phyloP scores from a whole-genome alignment of 257 asterid genomes.

The Solanum clarkiae region DNA sequence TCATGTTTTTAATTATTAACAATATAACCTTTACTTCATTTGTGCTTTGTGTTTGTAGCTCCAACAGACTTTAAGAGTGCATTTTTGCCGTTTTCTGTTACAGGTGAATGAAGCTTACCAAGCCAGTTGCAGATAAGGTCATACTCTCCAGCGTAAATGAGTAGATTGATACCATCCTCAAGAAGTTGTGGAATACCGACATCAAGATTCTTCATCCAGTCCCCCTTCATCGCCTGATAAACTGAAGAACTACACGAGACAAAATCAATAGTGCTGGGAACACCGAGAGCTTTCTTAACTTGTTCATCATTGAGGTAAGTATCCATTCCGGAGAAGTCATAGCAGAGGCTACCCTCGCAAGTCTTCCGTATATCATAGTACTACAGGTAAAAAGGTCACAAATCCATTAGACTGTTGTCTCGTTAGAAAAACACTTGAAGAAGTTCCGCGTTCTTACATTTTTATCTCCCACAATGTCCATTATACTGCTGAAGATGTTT shows the following conservation, averaged over 20 bases:
- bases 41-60: neutral
- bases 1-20: too few species aligned
- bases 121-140: constrained; percentile 79
- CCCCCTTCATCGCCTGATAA: constrained; percentile 27
- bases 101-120: constrained; percentile 20
- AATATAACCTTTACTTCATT: neutral
- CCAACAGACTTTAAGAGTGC: neutral
- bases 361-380: constrained; percentile 40
- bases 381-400: constrained; percentile 7
- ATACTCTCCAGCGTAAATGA: constrained; percentile 61
- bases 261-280: constrained; percentile 15
- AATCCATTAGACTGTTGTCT: neutral
- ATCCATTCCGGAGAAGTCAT: constrained; percentile 39
- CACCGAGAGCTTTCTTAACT: constrained; percentile 41
- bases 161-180: constrained; percentile 45
- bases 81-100: neutral
- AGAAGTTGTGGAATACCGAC: constrained; percentile 38
- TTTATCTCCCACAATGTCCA: neutral
- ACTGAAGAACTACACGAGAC: constrained; percentile 44
- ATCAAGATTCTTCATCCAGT: constrained; percentile 42
- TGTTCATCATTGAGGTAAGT: constrained; percentile 22
- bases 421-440: neutral
- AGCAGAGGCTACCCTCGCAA: constrained; percentile 35
- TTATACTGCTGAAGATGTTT: constrained; percentile 8
- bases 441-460: constrained; percentile 20